Base-by-base conservation (phyloP, 495 filamentous ascomycete species). In the Astrocystis sublimbata region DNA sequence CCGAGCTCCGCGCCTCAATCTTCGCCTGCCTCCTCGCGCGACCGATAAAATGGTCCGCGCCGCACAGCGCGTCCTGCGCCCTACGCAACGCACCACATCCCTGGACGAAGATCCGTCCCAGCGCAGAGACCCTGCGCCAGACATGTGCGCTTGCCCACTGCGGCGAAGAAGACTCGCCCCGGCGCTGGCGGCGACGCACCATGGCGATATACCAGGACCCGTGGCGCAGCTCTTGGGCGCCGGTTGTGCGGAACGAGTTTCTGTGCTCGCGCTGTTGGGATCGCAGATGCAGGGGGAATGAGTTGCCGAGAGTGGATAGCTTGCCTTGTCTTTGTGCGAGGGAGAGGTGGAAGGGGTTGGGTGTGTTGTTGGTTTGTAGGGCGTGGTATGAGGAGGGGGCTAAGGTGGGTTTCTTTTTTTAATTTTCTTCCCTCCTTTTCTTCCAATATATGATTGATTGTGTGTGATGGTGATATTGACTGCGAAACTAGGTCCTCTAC, bases 241-340 rank as follows among this genome's bases (percentile, higher is more conserved):
- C 51, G 1, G 42, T 53, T 1, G 13, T 53, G 21, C 10, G 7
- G 9, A 73, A 74, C 35, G 35, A 30, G 1, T 74, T 43, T 35
- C 30, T 71, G n/a, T 74, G 72, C 24, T 68, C 69, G 31, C 30
- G 33, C 6, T 74, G 70, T 51, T 72, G 67, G 51, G 64, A 66
- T 53, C 35, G 63, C 5, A 13, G 12, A n/a, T 30, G 31, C 49
- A 36, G 49, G 15, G 36, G 31, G 3, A 12, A 43, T 7, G 17
- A 38, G 45, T 15, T n/a, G 43, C 19, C 50, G 6, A 9, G 30
- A 19, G 6, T 62, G 64, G 2, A 38, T 9, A 42, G 21, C 13
- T 24, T 74, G 1, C 57, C 56, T 21, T 74, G 72, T 50, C 62
- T 73, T 0, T 71, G 68, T 40, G 61, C 64, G 6, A 4, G 53